Base-by-base conservation (phyloP, 306 rosid species). In the Trifolium dubium region DNA sequence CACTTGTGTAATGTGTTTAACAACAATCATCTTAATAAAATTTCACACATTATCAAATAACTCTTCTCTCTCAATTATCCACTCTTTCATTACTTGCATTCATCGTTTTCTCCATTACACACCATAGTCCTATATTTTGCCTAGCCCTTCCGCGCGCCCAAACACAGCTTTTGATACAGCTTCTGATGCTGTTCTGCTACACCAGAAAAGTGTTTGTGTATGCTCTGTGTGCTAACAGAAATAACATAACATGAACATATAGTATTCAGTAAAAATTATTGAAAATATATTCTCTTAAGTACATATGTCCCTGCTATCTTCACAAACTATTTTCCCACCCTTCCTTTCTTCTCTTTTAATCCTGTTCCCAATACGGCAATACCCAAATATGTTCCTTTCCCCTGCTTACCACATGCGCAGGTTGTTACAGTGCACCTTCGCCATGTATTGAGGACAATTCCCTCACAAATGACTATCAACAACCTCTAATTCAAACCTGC, bases 381-480 rank as follows among this genome's bases (percentile, higher is more conserved):
- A 39, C 50, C 39, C 51, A 71, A 23, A 72, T 29, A 8, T 43
- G 46, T 44, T 46, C 60, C 77, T 58, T 19, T 13, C 34, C 74
- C 47, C 63, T 63, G 59, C 56, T 56, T 41, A 12, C 56, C 60
- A 72, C 6, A 2, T 39, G 67, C 8, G 41, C 15, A 41, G 37
- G 51, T 37, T 70, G 50, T 14, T 67, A 67, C 8, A 13, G 29
- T 14, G 59, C 59, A 49, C 62, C 60, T 29, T 49, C 10, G 17
- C 44, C 61, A n/a, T 32, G 19, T 54, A 34, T 14, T 12, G 30
- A 72, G 34, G 31, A 44, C 40, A 41, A 41, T 54, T 56, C 77
- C 69, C 68, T 10, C n/a, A 10, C 34, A 15, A 11, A 7, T 58
- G 3, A 31, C 53, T 71, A 39, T 58, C 53, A 71, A 71, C 53